Evolutionary conservation across 257 asterid genomes (phyloP), one percentile per base, ranked within the genome.

Genomic region (Orobanche coerulescens): DNA sequence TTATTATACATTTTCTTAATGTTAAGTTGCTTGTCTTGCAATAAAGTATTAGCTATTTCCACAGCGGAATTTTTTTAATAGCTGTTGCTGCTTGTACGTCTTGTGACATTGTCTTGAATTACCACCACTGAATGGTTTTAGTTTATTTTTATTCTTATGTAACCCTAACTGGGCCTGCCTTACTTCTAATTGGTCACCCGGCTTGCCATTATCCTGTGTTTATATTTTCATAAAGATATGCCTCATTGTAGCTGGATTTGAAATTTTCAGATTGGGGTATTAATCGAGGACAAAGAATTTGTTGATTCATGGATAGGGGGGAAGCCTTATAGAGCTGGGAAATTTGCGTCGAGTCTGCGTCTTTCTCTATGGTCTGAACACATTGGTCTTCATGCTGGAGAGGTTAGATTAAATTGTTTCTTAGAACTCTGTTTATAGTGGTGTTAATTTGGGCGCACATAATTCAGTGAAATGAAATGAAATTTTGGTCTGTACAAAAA

Each of bases 301-400:
- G 79, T 92, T 40, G 85, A 92, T 68, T 92, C 97, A 50, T 74
- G 37, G 74, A 88, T 92, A 77, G 95, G 94, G 55, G 97, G 95
- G 62, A 85, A 74, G 73, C 61, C 88, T 26, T 79, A 88, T 83
- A 82, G 72, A 79, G 96, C 95, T 22, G 98, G 98, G 68, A 92
- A 88, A 71, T 88, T 92, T 63, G 79, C 98, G 28, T 72, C 59
- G 64, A 92, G 95, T 61, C 87, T 92, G 53, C 86, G 98, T 63
- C 85, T 84, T 69, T 84, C 98, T 7, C 74, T 92, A 9, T 92
- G 96, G 98, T 83, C 94, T 13, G 98, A 92, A 77, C 96, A 92
- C 73, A 88, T 92, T 69, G 98, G 97, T 61, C 95, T 92, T 72
- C 84, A 69, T 58, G 69, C 79, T 18, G 81, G 78, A 65, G 89